Conservation (phyloP, 2,329 filamentous ascomycete genomes). For the Hawksworthiomyces lignivorus region DNA sequence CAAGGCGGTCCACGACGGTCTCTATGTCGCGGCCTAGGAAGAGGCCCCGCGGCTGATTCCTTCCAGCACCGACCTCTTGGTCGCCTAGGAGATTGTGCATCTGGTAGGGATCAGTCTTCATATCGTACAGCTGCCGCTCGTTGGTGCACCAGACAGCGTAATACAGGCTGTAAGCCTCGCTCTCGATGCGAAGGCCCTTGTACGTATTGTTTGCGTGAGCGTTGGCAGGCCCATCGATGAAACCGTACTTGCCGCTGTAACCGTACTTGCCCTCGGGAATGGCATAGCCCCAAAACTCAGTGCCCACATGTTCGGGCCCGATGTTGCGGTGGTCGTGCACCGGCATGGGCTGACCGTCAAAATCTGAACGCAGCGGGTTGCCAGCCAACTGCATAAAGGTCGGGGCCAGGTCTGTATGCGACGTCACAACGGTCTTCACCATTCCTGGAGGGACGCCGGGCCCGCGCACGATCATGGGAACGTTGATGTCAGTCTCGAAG, state of each 20-base stretch:
- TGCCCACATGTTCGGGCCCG: constrained; percentile 45
- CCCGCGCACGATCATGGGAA: too few relatives aligned
- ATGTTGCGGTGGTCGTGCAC: constrained; percentile 14
- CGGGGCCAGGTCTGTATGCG: constrained; percentile 56
- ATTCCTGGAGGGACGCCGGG: constrained; percentile 40
- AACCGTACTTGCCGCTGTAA: constrained; percentile 9
- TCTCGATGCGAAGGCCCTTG: constrained; percentile 47
- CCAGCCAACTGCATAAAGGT: constrained; percentile 42
- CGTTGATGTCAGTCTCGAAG: constrained; percentile 49
- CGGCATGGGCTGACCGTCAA: constrained; percentile 47
- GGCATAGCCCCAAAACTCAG: constrained; percentile 47
- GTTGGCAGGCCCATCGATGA: background rate
- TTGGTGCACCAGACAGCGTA: constrained; percentile 64
- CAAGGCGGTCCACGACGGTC: constrained; percentile 41
- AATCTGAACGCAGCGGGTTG: constrained; percentile 34
- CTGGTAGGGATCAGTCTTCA: constrained; percentile 38
- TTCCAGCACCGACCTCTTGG: constrained; percentile 8
- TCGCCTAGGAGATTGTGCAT: constrained; percentile 34
- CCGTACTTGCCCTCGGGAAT: constrained; percentile 26
- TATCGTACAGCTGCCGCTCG: constrained; percentile 57
- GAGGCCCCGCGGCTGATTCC: constrained; percentile 2
- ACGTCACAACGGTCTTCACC: constrained; percentile 39
- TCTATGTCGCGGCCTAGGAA: constrained; percentile 24
- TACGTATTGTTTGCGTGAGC: constrained; percentile 43
- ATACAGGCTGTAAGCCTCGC: constrained; percentile 48